Base-by-base conservation (phyloP, 164 flowering plant species). In the Magnolia kwangsiensis region DNA sequence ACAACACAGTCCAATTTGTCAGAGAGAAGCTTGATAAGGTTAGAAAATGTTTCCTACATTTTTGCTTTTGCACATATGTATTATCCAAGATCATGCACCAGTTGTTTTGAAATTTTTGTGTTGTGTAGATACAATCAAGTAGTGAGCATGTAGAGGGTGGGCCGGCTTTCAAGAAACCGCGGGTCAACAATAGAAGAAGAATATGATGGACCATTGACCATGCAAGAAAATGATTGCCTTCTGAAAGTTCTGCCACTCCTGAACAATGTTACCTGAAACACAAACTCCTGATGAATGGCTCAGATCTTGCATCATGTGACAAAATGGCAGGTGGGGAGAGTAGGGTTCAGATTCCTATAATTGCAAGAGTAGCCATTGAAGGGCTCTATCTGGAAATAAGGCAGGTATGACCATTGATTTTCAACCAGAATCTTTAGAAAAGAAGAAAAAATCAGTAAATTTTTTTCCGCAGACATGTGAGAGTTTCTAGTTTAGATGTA, bases 11-110 rank as follows among this genome's bases (percentile, higher is more conserved):
- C 71, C 87, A 69, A 31, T 77, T 84, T 76, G 97, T 93, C 71
- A 86, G 97, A 55, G 92, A 92, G 50, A 95, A 89, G 83, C 90
- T 95, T 18, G 84, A 89, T 75, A 90, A 95, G 97, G 97, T 95
- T 81, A 74, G 59, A 74, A 10, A 50, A 76, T 49, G 65, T 31
- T 8, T 37, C 45, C 45, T 8, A 29, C 14, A 4, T 0, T 61
- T 37, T 51, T 37, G 16, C 13, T 71, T 77, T 49, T 72, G 18
- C 45, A 73, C 74, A 19, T 9, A 4, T 49, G 4, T 19, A 3
- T 67, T 51, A 9, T n/a, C 11, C 20, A 27, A 59, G 29, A 14
- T 14, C 65, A 8, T 9, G 13, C n/a, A 19, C 11, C 20, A 18
- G 19, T 23, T 20, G 18, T 31, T 68, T 16, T 75, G 20, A 70